phyloP scores from a whole-genome alignment of 2,329 filamentous ascomycete species.

The Colletotrichum musicola region DNA sequence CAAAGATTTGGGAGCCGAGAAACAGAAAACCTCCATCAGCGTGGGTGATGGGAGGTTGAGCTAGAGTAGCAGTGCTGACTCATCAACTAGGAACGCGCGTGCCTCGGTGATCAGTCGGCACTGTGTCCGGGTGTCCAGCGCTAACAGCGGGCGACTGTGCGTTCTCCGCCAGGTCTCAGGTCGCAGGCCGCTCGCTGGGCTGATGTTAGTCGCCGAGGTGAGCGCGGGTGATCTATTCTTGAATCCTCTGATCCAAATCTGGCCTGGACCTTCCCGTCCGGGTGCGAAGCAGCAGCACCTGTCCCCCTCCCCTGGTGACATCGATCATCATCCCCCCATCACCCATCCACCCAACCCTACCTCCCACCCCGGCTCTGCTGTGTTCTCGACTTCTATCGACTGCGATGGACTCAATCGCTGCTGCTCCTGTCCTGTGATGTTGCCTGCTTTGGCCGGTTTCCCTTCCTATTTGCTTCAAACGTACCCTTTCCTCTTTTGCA shows the following conservation, averaged over 20 bases:
- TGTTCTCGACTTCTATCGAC: slow-evolving; percentile 7
- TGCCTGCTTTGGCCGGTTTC: not conserved
- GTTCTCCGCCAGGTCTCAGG: slow-evolving; percentile 19
- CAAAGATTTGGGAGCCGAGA: too few species aligned
- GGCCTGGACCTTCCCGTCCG: too few species aligned
- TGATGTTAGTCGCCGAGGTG: not conserved
- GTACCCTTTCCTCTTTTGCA: not conserved
- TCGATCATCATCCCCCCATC: slow-evolving; percentile 25
- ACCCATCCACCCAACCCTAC: not conserved
- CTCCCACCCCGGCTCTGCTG: not conserved
- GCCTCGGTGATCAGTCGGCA: too few species aligned
- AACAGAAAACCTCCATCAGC: too few species aligned
- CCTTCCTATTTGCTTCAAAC: not conserved
- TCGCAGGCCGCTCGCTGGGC: not conserved
- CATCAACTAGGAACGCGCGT: too few species aligned
- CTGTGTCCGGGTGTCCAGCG: too few species aligned
- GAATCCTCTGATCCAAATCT: too few species aligned
- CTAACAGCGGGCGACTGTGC: slow-evolving; percentile 8
- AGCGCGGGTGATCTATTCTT: not conserved
- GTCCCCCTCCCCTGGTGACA: slow-evolving; percentile 1
- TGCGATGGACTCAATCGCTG: slow-evolving; percentile 25
- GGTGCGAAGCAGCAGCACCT: too few species aligned
- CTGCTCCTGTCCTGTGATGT: not conserved
- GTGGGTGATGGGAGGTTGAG: too few species aligned
- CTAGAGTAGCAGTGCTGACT: too few species aligned